Evolutionary conservation across 805 yeast species (phyloP), one percentile per base, ranked within the genome.

Genomic region (Starmerella geochares): DNA sequence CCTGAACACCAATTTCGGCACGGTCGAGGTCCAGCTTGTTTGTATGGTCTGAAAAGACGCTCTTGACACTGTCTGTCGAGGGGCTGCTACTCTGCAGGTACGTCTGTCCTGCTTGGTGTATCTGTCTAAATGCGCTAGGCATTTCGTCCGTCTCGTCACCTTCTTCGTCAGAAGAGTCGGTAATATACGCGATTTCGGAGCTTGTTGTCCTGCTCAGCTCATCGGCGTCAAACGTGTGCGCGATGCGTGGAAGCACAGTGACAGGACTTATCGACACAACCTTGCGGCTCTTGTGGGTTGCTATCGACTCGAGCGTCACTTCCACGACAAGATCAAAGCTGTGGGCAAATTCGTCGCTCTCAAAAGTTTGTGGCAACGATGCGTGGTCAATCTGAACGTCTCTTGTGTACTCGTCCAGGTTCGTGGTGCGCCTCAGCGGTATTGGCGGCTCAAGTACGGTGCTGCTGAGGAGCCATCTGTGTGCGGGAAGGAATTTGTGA

Each of bases 401-500:
- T 7, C 37, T 37, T 1, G 46, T 37, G 11, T 11, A 19, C 40
- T 17, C 13, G 20, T 53, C 53, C 17, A 53, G 40, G 16, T 39
- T 17, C 9, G 36, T 36, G 35, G 7, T 17, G 9, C 6, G 11
- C 9, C 7, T 28, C 20, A 53, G 40, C 21, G 24, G 11, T 11
- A 46, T 11, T 10, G 20, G 28, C 28, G 23, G 19, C 19, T 19
- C n/a, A 28, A 32, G 19, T 8, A 20, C 21, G 3, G 43, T 8
- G 40, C 50, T 53, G 27, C 33, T 36, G 3, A 53, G 37, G 21
- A 53, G 46, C 56, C 56, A 53, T 20, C 56, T 39, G 11, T 36
- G 47, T 6, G 31, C 4, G 3, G 54, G 51, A 20, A 50, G 37
- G 5, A 11, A 17, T 32, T 27, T 24, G 8, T 16, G 17, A 1